A percentile compares a stretch with the other conserved stretches of the same genome.
Conservation (phyloP, 257 asterid genomes). For the Perilla frutescens region DNA sequence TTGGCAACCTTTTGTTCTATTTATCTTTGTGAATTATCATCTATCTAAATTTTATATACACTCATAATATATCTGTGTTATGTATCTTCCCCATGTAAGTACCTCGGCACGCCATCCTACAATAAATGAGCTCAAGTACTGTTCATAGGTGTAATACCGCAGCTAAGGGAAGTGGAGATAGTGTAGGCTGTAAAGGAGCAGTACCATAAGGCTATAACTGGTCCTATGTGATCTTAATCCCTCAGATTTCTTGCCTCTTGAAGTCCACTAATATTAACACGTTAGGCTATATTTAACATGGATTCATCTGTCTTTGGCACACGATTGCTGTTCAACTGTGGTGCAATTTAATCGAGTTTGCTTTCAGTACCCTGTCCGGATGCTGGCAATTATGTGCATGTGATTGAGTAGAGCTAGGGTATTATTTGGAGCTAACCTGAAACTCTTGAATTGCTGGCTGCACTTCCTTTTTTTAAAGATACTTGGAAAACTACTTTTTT, state of each 20-base stretch:
- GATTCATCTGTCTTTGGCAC: background rate
- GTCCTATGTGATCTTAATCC: background rate
- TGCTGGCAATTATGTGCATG: slow-evolving; percentile 7
- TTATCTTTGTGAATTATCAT: slow-evolving; percentile 27
- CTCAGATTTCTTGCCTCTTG: too few species aligned
- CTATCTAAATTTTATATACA: slow-evolving; percentile 1
- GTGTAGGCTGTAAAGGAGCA: too few species aligned
- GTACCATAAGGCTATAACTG: background rate
- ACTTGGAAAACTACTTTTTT: background rate
- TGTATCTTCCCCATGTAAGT: background rate
- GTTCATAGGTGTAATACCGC: background rate
- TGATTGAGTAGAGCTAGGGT: background rate
- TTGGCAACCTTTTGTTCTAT: slow-evolving; percentile 32
- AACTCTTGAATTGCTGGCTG: background rate
- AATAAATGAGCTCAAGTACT: slow-evolving; percentile 3
- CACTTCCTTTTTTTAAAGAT: slow-evolving; percentile 8
- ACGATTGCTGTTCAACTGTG: background rate
- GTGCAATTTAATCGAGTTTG: background rate
- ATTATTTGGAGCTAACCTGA: background rate
- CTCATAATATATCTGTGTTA: slow-evolving; percentile 9
- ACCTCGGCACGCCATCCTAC: slow-evolving; percentile 13
- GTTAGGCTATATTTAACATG: background rate
- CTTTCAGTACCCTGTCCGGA: slow-evolving; percentile 9
- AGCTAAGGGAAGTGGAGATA: background rate
- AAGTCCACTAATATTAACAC: too few species aligned